phyloP scores from a whole-genome alignment of 192 early-diverging fungal species.

The Podila epicladia region DNA sequence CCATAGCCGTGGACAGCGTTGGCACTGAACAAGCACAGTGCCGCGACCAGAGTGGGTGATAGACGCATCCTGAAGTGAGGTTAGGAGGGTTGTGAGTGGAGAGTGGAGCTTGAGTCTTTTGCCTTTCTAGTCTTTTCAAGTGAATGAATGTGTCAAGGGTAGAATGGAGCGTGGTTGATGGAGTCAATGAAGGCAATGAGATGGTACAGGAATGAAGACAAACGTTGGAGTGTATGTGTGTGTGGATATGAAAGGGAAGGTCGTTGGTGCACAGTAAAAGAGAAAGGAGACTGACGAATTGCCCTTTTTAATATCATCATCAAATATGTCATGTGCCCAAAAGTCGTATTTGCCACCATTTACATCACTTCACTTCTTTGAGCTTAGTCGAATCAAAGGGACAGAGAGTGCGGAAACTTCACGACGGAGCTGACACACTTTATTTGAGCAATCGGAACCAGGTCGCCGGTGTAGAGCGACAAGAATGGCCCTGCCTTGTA shows the following conservation, averaged over 20 bases:
- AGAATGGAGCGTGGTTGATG: background rate
- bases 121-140: background rate
- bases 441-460: background rate
- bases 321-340: too few relatives aligned
- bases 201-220: background rate
- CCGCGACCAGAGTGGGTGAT: background rate
- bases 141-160: background rate
- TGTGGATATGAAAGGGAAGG: background rate
- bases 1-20: conserved; percentile 30
- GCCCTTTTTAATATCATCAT: too few relatives aligned
- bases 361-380: too few relatives aligned
- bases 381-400: too few relatives aligned
- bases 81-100: background rate
- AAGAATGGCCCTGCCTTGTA: background rate
- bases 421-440: too few relatives aligned
- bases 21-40: conserved; percentile 8
- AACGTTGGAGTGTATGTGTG: background rate
- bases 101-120: background rate
- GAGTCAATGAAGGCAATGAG: too few relatives aligned
- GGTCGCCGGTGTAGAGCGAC: background rate
- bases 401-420: too few relatives aligned
- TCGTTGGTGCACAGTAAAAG: background rate
- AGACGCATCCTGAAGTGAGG: background rate
- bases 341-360: too few relatives aligned
- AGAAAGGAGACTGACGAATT: too few relatives aligned